Evolutionary conservation across 1,284 basidiomycete species (phyloP).

Genomic region (Boletus coffeatus): DNA sequence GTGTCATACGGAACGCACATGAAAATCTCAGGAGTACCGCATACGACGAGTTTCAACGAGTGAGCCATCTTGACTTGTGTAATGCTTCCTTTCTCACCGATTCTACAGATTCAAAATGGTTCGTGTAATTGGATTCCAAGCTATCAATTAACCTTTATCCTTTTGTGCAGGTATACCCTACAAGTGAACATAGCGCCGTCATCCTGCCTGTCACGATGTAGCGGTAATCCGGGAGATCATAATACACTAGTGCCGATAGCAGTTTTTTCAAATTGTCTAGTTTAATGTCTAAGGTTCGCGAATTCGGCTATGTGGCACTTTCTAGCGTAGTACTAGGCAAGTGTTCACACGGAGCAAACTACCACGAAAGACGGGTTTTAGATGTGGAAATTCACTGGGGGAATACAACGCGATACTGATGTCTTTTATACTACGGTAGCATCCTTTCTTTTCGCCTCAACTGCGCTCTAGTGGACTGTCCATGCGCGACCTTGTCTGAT

Average conservation of each 20-base stretch:
- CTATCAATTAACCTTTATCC: background rate
- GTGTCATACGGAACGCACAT: slow-evolving; percentile 86
- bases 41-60: slow-evolving; percentile 91
- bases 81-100: slow-evolving; percentile 13
- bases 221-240: background rate
- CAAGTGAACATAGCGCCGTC: slow-evolving; percentile 33
- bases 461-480: too few relatives aligned
- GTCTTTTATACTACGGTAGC: too few relatives aligned
- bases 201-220: background rate
- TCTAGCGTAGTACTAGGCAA: too few relatives aligned
- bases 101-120: slow-evolving; percentile 49
- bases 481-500: too few relatives aligned
- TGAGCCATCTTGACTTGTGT: slow-evolving; percentile 33
- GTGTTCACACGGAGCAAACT: too few relatives aligned
- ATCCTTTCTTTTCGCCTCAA: too few relatives aligned
- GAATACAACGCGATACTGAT: too few relatives aligned
- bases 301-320: background rate
- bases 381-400: too few relatives aligned
- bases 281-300: too few relatives aligned
- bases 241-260: background rate
- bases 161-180: slow-evolving; percentile 43
- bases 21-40: slow-evolving; percentile 90
- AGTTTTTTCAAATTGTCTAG: slow-evolving; percentile 2
- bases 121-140: slow-evolving; percentile 11
- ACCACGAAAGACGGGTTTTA: too few relatives aligned